These are phyloP conservation scores for Protomyces inouyei DNA, from an alignment of 1,139 yeast species.

Conservation along the genomic window DNA sequence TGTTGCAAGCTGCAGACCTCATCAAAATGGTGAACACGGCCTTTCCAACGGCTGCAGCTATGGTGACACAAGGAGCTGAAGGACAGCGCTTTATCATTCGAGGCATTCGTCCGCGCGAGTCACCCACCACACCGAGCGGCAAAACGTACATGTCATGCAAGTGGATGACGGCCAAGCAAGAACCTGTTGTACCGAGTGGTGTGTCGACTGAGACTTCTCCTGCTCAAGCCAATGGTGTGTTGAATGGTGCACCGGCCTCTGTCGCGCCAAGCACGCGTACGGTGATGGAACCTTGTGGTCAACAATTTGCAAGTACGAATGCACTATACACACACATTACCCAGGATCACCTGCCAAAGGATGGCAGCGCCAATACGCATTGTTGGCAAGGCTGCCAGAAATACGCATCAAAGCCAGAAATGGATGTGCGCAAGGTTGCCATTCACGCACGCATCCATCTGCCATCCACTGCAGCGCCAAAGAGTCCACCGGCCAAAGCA, in stretches of 20 bases:
- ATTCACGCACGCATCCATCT: slow-evolving; percentile 34
- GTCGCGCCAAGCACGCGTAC: not conserved
- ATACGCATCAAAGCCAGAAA: slow-evolving; percentile 30
- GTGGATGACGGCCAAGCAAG: slow-evolving; percentile 29
- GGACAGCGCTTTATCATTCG: slow-evolving; percentile 79
- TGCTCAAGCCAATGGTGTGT: not conserved
- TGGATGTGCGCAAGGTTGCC: slow-evolving; percentile 29
- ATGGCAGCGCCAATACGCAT: slow-evolving; percentile 25
- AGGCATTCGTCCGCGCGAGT: slow-evolving; percentile 70
- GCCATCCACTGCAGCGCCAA: slow-evolving; percentile 10
- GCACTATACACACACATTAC: slow-evolving; percentile 33
- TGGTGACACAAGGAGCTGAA: slow-evolving; percentile 63
- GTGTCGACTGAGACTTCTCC: not conserved
- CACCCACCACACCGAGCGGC: slow-evolving; percentile 45
- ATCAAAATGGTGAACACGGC: slow-evolving; percentile 90
- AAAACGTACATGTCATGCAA: slow-evolving; percentile 32
- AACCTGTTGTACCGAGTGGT: not conserved
- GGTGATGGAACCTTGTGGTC: slow-evolving; percentile 22
- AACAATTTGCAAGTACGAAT: slow-evolving; percentile 30
- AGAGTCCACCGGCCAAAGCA: slow-evolving; percentile 5
- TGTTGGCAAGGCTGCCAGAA: slow-evolving; percentile 32
- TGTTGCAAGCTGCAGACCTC: slow-evolving; percentile 92
- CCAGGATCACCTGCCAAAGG: slow-evolving; percentile 30
- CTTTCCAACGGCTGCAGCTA: slow-evolving; percentile 86
- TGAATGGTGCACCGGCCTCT: not conserved